Percentiles rank a stretch among this genome's conserved stretches.
These are phyloP conservation scores for Miscanthus lutarioriparius DNA, from an alignment of 176 grass and related monocot genomes.

Conservation along the genomic window DNA sequence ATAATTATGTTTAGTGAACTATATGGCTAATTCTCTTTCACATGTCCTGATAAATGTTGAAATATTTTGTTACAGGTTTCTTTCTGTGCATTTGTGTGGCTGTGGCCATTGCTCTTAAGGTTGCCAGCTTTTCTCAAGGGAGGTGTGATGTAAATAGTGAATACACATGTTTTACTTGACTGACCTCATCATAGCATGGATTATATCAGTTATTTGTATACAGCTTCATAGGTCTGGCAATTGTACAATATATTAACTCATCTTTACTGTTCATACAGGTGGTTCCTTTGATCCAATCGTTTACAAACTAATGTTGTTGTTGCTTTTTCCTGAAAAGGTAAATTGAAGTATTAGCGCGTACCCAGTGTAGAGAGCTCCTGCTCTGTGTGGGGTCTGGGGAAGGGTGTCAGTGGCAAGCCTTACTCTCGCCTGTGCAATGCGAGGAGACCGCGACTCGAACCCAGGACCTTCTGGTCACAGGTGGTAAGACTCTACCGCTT, in stretches of 20 bases:
- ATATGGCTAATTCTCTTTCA: background rate
- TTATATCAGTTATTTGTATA: conserved; percentile 11
- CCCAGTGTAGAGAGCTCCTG: too few relatives aligned
- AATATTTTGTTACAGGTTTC: conserved; percentile 34
- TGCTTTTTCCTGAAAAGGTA: background rate
- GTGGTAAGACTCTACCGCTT: too few relatives aligned
- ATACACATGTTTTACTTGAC: background rate
- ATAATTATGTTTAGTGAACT: background rate
- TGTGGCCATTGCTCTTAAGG: background rate
- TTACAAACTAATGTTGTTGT: background rate
- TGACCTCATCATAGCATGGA: background rate
- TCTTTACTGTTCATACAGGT: background rate
- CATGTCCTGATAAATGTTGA: background rate
- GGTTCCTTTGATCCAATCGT: background rate
- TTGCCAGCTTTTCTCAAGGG: conserved; percentile 3
- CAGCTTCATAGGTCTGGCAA: background rate
- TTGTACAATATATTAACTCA: background rate
- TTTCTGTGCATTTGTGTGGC: background rate
- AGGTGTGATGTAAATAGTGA: background rate
- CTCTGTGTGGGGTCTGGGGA: too few relatives aligned
- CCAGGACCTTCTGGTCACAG: too few relatives aligned
- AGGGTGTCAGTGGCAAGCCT: too few relatives aligned
- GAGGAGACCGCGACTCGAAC: too few relatives aligned
- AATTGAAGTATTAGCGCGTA: too few relatives aligned
- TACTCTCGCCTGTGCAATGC: too few relatives aligned